Evolutionary conservation across 176 grass and related monocot species (phyloP).

Genomic region (sorghum (Sorghum bicolor)): Sorghum_bicolor_NCBIv3 NC_012871.2:67458001-67458500

Average conservation of each 20-base stretch:
- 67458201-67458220: not conserved
- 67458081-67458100: constrained; percentile 21
- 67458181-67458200: not conserved
- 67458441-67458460: not conserved
- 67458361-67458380: not conserved
- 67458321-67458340: not conserved
- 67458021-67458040: constrained; percentile 56
- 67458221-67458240: not conserved
- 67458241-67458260: not conserved
- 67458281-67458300: not conserved
- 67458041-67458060: constrained; percentile 71
- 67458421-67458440: too few relatives aligned
- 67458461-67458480: not conserved
- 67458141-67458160: not conserved
- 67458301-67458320: not conserved
- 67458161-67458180: not conserved
- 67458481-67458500: not conserved
- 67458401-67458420: too few relatives aligned
- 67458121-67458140: constrained; percentile 9
- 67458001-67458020: constrained; percentile 69
- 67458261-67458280: not conserved
- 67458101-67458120: constrained; percentile 24
- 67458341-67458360: not conserved
- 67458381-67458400: not conserved
- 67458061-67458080: constrained; percentile 78